Evolutionary conservation across 495 filamentous ascomycete genomes (phyloP).

Genomic region (Trichoderma virens): DNA sequence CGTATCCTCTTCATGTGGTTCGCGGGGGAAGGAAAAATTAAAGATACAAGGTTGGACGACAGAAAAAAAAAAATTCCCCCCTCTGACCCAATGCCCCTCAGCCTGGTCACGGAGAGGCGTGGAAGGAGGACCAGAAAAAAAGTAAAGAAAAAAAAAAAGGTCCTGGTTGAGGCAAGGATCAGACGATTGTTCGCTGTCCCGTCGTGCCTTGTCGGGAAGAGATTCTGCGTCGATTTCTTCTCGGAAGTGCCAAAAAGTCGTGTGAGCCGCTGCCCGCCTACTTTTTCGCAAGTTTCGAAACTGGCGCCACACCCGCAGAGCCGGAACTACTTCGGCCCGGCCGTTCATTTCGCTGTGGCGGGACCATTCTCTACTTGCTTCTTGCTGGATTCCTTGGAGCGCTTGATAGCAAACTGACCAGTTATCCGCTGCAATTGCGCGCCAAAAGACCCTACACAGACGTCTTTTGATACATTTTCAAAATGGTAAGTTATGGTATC

Average conservation of each 20-base stretch:
- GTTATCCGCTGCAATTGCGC: conserved; percentile 14
- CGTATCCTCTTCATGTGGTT: conserved; percentile 37
- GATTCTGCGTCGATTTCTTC: conserved; percentile 6
- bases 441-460: conserved; percentile 11
- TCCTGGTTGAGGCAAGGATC: conserved; percentile 5
- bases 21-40: not conserved
- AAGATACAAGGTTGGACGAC: not conserved
- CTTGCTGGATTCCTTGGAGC: not conserved
- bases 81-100: not conserved
- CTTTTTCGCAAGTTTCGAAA: not conserved
- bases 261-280: conserved; percentile 10
- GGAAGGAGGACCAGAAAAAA: not conserved
- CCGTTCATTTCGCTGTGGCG: not conserved
- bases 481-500: conserved; percentile 24
- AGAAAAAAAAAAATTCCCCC: conserved; percentile 11
- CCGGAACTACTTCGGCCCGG: conserved; percentile 10
- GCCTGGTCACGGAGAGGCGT: not conserved
- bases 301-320: not conserved
- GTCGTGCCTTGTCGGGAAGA: not conserved
- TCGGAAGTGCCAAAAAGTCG: conserved; percentile 4
- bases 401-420: not conserved
- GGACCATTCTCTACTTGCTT: not conserved
- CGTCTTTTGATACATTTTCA: conserved; percentile 15
- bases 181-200: conserved; percentile 4
- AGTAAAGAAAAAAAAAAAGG: not conserved